Evolutionary conservation across 2,329 filamentous ascomycete genomes (phyloP).

Genomic region (Furcasterigmium furcatum): DNA sequence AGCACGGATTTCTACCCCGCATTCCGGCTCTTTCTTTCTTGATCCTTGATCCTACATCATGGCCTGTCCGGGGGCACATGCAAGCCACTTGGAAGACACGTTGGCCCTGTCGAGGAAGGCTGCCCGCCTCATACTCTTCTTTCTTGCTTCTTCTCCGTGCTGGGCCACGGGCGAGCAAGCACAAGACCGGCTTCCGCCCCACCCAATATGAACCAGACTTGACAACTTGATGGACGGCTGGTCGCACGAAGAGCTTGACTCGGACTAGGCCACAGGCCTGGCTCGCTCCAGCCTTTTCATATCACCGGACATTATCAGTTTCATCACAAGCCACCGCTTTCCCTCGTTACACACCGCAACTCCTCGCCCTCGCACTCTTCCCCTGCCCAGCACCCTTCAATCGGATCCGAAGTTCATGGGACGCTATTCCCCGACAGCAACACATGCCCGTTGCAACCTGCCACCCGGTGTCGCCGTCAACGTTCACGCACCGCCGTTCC

Average conservation of each 20-base stretch:
- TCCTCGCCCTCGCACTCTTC: too few relatives aligned
- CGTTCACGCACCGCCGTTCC: background rate
- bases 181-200: too few relatives aligned
- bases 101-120: background rate
- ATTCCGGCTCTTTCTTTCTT: slow-evolving; percentile 1
- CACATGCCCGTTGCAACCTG: background rate
- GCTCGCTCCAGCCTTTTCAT: background rate
- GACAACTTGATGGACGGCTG: background rate
- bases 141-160: background rate
- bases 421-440: background rate
- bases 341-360: background rate
- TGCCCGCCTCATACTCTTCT: background rate
- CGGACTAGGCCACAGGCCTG: background rate
- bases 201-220: slow-evolving; percentile 3
- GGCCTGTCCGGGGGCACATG: slow-evolving; percentile 1
- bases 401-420: background rate
- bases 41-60: background rate
- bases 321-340: too few relatives aligned
- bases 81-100: slow-evolving; percentile 1
- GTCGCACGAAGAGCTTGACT: background rate
- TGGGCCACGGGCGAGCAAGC: too few relatives aligned
- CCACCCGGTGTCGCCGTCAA: background rate
- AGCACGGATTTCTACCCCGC: slow-evolving; percentile 1
- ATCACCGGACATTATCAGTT: background rate
- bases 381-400: background rate